Evolutionary conservation across 352 stramenopile species (phyloP), one percentile per base, ranked within the genome.

Genomic region (Globisporangium irregulare): DNA sequence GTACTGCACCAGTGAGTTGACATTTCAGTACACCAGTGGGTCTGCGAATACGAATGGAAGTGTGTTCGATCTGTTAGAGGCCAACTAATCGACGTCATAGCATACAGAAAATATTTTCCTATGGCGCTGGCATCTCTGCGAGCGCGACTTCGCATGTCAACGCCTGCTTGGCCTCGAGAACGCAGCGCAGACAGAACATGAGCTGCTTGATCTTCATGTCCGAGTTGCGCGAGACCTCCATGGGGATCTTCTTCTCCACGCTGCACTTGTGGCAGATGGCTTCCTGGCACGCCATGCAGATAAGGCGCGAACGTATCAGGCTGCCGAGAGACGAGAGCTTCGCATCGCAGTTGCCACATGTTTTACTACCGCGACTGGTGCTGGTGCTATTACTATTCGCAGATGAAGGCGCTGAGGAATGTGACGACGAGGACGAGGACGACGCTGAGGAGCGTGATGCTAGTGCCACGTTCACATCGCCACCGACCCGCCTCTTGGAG

Each of bases 141-240:
- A 51, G 24, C 1, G 63, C 63, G 18, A 64, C 63, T 3, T 63
- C 38, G 41, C 24, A 27, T 5, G 66, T 32, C 7, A 59, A 41
- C 58, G 53, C 32, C 54, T 62, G 59, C 50, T 67, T 71, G 34
- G 66, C 66, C 43, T 71, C 59, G 18, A 71, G 9, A 1, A 71
- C 9, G 22, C 66, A 71, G 7, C 18, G 3, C 12, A 64, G 4
- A 18, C 67, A 66, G 27, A 72, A 68, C 24, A 38, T 34, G 25
- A 65, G 32, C 3, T 24, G 32, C 34, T 62, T 68, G 7, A 46
- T 6, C 55, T 56, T 62, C 34, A 57, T 25, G 6, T 46, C 25
- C 10, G 27, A 20, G 18, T 54, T 46, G 9, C 34, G 34, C 6
- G 18, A 53, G 7, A 27, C 20, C 18, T 68, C 62, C 12, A 68